A percentile compares a stretch with the other conserved stretches of the same genome.
These are phyloP conservation scores for Wickerhamiella hasegawae DNA, from an alignment of 805 yeast genomes.

Conservation along the genomic window DNA sequence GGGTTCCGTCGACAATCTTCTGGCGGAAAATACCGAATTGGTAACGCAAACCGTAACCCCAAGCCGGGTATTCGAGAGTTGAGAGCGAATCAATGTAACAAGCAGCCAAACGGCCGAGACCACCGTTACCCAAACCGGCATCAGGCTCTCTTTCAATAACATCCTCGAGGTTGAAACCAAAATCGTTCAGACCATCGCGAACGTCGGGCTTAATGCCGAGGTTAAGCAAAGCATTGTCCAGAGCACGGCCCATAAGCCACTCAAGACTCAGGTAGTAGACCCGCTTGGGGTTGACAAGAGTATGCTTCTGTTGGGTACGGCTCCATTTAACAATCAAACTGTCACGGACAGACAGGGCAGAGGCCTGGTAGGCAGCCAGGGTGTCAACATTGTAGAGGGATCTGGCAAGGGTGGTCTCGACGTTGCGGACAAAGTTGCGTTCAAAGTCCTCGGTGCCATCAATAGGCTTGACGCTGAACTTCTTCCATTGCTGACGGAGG, in stretches of 20 bases:
- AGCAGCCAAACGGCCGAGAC: constrained; percentile 86
- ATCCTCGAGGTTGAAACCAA: constrained; percentile 83
- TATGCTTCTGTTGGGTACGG: constrained; percentile 79
- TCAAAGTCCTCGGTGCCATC: constrained; percentile 42
- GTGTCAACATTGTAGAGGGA: constrained; percentile 84
- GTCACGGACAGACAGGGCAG: constrained; percentile 65
- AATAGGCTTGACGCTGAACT: constrained; percentile 41
- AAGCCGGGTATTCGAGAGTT: constrained; percentile 75
- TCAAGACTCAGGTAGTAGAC: constrained; percentile 78
- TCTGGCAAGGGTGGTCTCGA: constrained; percentile 82
- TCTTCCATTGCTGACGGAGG: constrained; percentile 65
- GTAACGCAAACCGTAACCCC: constrained; percentile 93
- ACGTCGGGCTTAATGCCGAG: constrained; percentile 50
- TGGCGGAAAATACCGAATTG: constrained; percentile 90
- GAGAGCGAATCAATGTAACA: constrained; percentile 83
- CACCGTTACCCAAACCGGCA: constrained; percentile 92
- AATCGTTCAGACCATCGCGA: constrained; percentile 38
- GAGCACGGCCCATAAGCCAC: constrained; percentile 86
- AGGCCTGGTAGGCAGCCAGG: constrained; percentile 83
- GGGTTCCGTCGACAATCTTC: constrained; percentile 79
- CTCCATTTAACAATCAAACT: constrained; percentile 77
- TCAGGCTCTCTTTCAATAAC: constrained; percentile 76
- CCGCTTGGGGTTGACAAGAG: constrained; percentile 68
- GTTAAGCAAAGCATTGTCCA: constrained; percentile 86
- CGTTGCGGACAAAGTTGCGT: constrained; percentile 59